Evolutionary conservation across 140 eudicot species (phyloP).

Genomic region (Oenanthe javanica): DNA sequence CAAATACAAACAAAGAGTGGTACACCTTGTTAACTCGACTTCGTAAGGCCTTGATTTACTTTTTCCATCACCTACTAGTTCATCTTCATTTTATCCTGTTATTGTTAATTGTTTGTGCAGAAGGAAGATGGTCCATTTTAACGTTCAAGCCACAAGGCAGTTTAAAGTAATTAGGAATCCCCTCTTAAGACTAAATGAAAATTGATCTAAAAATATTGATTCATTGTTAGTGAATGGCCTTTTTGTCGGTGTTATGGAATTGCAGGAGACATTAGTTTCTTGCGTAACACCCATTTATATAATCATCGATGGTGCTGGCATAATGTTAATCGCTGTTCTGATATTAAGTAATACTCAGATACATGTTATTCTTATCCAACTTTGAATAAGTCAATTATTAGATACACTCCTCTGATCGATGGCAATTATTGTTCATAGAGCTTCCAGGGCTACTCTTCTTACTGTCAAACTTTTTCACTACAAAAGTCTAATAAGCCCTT

Average conservation of each 20-base stretch:
- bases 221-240: not conserved
- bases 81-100: not conserved
- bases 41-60: slow-evolving; percentile 63
- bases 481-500: not conserved
- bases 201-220: not conserved
- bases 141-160: not conserved
- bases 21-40: slow-evolving; percentile 94
- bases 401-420: not conserved
- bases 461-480: not conserved
- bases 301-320: not conserved
- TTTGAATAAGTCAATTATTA: not conserved
- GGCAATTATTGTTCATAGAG: not conserved
- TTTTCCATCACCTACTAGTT: not conserved
- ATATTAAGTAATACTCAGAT: not conserved
- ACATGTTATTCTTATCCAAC: not conserved
- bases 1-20: slow-evolving; percentile 83
- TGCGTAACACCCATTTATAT: not conserved
- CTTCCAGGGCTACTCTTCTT: not conserved
- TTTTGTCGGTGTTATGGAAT: not conserved
- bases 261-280: not conserved
- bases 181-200: not conserved
- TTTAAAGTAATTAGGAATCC: not conserved
- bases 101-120: not conserved
- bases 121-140: not conserved
- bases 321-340: not conserved